Percentiles rank a stretch among this genome's conserved stretches.
These are phyloP conservation scores for Talaromyces sp. DNA, from an alignment of 2,329 filamentous ascomycete genomes.

Conservation along the genomic window DNA sequence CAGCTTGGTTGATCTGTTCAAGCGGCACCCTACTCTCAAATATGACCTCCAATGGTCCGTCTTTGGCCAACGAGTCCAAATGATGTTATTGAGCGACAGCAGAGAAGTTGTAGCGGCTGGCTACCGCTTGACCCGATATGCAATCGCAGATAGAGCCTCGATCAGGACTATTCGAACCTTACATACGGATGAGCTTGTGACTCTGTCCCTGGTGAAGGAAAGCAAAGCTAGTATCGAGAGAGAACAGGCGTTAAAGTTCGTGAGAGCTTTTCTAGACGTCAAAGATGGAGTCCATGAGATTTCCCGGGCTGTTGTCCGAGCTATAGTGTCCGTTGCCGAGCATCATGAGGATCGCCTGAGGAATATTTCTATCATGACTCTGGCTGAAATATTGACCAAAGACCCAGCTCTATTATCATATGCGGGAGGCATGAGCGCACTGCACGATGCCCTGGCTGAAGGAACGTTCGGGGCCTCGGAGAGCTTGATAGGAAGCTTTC, in stretches of 20 bases:
- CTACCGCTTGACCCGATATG: slow-evolving; percentile 88
- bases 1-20: slow-evolving; percentile 91
- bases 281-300: slow-evolving; percentile 87
- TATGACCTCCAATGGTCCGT: slow-evolving; percentile 95
- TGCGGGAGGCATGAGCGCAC: slow-evolving; percentile 73
- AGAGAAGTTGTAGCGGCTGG: slow-evolving; percentile 92
- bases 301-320: slow-evolving; percentile 78
- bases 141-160: slow-evolving; percentile 85
- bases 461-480: slow-evolving; percentile 90
- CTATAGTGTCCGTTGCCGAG: slow-evolving; percentile 84
- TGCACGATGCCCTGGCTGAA: slow-evolving; percentile 89
- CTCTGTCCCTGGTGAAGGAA: slow-evolving; percentile 89
- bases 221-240: slow-evolving; percentile 94
- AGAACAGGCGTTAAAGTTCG: slow-evolving; percentile 94
- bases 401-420: slow-evolving; percentile 76
- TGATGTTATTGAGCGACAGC: slow-evolving; percentile 92
- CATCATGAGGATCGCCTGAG: slow-evolving; percentile 78
- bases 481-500: slow-evolving; percentile 77
- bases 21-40: slow-evolving; percentile 83
- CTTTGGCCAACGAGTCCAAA: slow-evolving; percentile 88
- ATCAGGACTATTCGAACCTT: slow-evolving; percentile 79
- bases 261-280: slow-evolving; percentile 89
- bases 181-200: slow-evolving; percentile 88
- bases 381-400: slow-evolving; percentile 84
- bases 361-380: slow-evolving; percentile 85